Evolutionary conservation across 495 filamentous ascomycete genomes (phyloP).

Genomic region (Parathielavia hyrcaniae): DNA sequence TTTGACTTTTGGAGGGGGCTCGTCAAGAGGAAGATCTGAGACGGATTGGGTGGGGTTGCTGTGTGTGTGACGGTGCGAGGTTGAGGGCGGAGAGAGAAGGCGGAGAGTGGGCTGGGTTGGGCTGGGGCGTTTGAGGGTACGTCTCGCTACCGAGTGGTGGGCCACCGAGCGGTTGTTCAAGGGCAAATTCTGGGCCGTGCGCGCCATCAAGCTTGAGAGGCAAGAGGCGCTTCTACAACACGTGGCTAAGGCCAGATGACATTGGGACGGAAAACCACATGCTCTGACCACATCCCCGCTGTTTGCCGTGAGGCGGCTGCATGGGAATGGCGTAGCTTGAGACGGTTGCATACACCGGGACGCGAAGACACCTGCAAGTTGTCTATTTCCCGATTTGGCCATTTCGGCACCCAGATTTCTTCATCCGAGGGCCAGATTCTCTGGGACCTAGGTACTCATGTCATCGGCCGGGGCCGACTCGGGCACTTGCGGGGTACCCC

Average conservation of each 20-base stretch:
- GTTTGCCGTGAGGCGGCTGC: conserved; percentile 3
- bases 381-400: neutral
- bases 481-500: too few species aligned
- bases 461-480: too few species aligned
- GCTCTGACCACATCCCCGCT: conserved; percentile 18
- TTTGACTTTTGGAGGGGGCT: conserved; percentile 96
- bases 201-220: neutral
- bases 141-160: neutral
- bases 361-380: neutral
- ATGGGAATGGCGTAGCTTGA: too few species aligned
- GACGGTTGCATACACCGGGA: conserved; percentile 15
- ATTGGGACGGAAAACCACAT: neutral
- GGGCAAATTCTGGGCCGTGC: neutral
- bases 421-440: too few species aligned
- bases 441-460: too few species aligned
- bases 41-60: neutral
- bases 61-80: neutral
- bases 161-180: neutral
- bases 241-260: neutral
- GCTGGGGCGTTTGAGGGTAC: neutral
- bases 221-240: too few species aligned
- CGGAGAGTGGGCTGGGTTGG: neutral
- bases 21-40: conserved; percentile 68
- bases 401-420: too few species aligned
- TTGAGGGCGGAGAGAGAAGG: neutral